Conservation (phyloP, 495 filamentous ascomycete species). For the Trichoderma parareesei region DNA sequence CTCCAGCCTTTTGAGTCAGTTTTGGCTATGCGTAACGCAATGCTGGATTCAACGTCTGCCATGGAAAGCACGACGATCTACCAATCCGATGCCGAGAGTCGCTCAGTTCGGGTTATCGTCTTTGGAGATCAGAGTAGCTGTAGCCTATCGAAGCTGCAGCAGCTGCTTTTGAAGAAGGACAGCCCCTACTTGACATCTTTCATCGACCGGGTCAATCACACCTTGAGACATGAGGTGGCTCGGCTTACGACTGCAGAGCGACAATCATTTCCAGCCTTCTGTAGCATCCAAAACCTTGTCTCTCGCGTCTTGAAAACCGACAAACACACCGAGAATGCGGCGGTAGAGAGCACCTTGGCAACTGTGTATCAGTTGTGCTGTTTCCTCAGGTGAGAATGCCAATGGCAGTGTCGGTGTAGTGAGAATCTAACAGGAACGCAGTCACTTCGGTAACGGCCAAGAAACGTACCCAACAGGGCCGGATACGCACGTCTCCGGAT, state of each 20-base stretch:
- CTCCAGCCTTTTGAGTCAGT: too few species aligned
- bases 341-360: not conserved
- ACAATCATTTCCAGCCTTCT: not conserved
- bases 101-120: not conserved
- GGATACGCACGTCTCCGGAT: not conserved
- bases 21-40: not conserved
- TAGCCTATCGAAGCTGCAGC: not conserved
- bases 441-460: not conserved
- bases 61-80: not conserved
- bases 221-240: not conserved
- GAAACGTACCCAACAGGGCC: not conserved
- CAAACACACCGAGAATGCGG: not conserved
- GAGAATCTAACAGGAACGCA: not conserved
- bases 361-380: not conserved
- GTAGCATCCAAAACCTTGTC: not conserved
- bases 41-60: not conserved
- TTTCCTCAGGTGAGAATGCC: not conserved
- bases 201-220: not conserved
- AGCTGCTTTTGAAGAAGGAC: not conserved
- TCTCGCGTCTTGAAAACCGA: not conserved
- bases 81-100: not conserved
- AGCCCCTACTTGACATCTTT: not conserved
- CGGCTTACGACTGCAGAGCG: not conserved
- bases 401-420: not conserved
- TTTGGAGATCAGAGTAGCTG: not conserved